Conservation (phyloP, 495 filamentous ascomycete genomes). For the Bryoglossum gracile region DNA sequence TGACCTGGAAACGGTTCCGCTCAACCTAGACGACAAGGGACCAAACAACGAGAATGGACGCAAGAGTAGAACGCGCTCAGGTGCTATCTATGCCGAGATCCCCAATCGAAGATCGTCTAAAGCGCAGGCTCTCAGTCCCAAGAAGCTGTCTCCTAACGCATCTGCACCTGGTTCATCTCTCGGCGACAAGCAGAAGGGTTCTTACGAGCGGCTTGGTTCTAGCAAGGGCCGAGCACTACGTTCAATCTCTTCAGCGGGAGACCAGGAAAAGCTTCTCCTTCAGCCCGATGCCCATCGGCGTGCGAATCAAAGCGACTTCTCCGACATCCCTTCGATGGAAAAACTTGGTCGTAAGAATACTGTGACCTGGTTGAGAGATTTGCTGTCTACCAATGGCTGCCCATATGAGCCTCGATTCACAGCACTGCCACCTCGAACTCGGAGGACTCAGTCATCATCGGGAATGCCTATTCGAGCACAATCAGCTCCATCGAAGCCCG, state of each 20-base stretch:
- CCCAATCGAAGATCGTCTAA: constrained; percentile 15
- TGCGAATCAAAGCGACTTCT: not conserved
- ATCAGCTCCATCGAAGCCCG: not conserved
- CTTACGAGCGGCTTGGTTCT: constrained; percentile 2
- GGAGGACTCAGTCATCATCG: not conserved
- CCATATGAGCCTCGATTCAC: constrained; percentile 19
- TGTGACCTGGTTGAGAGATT: constrained; percentile 20
- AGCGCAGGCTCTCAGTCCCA: constrained; percentile 5
- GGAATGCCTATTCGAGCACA: not conserved
- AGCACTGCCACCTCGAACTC: constrained; percentile 14
- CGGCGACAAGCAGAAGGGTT: not conserved
- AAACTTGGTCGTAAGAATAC: constrained; percentile 12
- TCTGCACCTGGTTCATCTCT: not conserved
- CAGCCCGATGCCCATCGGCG: not conserved
- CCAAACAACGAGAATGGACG: constrained; percentile 5
- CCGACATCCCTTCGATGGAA: not conserved
- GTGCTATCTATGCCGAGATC: constrained; percentile 1
- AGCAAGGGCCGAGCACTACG: constrained; percentile 2
- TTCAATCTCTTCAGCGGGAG: constrained; percentile 9
- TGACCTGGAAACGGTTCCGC: constrained; percentile 7
- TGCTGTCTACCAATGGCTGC: constrained; percentile 8
- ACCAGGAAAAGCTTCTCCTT: not conserved
- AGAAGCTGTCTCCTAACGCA: not conserved
- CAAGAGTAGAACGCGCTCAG: not conserved
- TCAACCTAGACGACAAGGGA: not conserved